A percentile compares a stretch with the other conserved stretches of the same genome.
These are phyloP conservation scores for Aspergillus phoenicis DNA, from an alignment of 2,329 filamentous ascomycete genomes.

Conservation along the genomic window DNA sequence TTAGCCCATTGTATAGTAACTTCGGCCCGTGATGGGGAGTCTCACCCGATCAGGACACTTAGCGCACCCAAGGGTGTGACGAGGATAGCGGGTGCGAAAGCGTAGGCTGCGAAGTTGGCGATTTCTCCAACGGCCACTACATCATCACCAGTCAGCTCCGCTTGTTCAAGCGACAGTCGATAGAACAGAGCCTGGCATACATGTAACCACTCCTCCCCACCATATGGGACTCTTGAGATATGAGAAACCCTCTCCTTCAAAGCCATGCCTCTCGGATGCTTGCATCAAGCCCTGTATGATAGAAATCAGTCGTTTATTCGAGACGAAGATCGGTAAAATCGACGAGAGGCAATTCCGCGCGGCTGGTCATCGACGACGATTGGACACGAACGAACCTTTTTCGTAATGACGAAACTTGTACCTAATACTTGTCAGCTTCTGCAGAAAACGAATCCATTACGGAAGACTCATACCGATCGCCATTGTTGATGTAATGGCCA, in stretches of 20 bases:
- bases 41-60: constrained; percentile 82
- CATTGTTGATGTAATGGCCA: constrained; percentile 53
- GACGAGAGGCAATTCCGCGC: constrained; percentile 11
- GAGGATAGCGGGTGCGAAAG: constrained; percentile 96
- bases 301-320: constrained; percentile 23
- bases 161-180: constrained; percentile 16
- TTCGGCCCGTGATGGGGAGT: constrained; percentile 6
- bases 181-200: constrained; percentile 56
- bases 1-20: constrained; percentile 21
- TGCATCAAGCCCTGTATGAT: constrained; percentile 75
- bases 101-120: constrained; percentile 97
- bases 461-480: constrained; percentile 44
- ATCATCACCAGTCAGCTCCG: constrained; percentile 27
- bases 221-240: constrained; percentile 94
- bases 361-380: constrained; percentile 5
- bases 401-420: constrained; percentile 97
- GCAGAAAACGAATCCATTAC: background rate
- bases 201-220: constrained; percentile 92
- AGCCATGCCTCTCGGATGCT: constrained; percentile 87
- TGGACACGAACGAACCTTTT: constrained; percentile 68
- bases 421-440: constrained; percentile 54
- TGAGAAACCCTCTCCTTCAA: constrained; percentile 93
- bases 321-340: constrained; percentile 10
- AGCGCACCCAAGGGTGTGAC: constrained; percentile 93
- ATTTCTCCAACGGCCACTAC: constrained; percentile 89